Percentiles rank a stretch among this genome's conserved stretches.
These are phyloP conservation scores for Kwoniella dendrophila DNA, from an alignment of 768 basidiomycete species.

Conservation along the genomic window DNA sequence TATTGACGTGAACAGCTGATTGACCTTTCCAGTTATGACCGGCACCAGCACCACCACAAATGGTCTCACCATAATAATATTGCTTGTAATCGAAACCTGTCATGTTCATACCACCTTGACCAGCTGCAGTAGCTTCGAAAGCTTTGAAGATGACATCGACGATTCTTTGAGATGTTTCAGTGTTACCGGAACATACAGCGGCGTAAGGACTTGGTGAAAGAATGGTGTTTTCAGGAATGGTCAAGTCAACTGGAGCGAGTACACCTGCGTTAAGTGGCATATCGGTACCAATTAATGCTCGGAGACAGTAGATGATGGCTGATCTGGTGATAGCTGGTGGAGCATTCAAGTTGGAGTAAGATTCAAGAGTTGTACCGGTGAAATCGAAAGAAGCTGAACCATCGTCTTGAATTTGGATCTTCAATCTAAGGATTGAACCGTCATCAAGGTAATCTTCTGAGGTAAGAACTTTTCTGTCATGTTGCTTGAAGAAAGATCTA, in stretches of 20 bases:
- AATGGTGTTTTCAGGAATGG: constrained; percentile 75
- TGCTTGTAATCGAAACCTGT: constrained; percentile 85
- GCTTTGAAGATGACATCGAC: constrained; percentile 92
- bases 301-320: constrained; percentile 48
- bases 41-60: constrained; percentile 46
- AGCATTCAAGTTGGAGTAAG: constrained; percentile 46
- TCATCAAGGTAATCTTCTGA: constrained; percentile 61
- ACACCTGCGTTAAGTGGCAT: constrained; percentile 48
- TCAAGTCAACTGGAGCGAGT: constrained; percentile 60
- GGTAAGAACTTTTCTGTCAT: constrained; percentile 61
- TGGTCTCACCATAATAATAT: constrained; percentile 71
- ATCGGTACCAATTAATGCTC: constrained; percentile 40
- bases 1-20: constrained; percentile 29
- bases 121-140: constrained; percentile 86
- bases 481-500: constrained; percentile 74
- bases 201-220: constrained; percentile 79
- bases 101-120: constrained; percentile 82
- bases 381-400: constrained; percentile 88
- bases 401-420: constrained; percentile 70
- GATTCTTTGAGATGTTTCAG: constrained; percentile 86
- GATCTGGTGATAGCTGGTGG: constrained; percentile 42
- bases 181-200: constrained; percentile 87
- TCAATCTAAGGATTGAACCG: constrained; percentile 59
- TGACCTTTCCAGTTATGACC: constrained; percentile 44
- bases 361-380: constrained; percentile 46